Evolutionary conservation across 2,329 filamentous ascomycete species (phyloP).

Genomic region (Metarhizium robertsii): DNA sequence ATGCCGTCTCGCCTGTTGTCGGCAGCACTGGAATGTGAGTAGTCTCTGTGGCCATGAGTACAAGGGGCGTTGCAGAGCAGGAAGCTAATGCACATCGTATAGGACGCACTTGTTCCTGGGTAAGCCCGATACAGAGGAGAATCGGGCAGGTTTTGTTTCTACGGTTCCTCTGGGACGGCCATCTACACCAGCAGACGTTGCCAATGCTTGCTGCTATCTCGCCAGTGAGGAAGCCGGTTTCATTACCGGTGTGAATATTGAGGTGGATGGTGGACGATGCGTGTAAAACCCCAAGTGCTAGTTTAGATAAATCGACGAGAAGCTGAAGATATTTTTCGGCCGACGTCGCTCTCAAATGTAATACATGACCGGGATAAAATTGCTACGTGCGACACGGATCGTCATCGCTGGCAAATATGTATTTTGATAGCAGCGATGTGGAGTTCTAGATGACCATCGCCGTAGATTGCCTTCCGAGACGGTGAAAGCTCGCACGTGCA

Average conservation of each 20-base stretch:
- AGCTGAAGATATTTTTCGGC: too few relatives aligned
- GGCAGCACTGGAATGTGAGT: conserved; percentile 52
- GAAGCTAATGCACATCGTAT: background rate
- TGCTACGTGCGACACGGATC: too few relatives aligned
- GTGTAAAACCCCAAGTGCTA: conserved; percentile 8
- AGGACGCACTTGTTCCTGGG: conserved; percentile 44
- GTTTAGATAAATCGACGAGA: too few relatives aligned
- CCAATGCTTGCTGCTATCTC: conserved; percentile 60
- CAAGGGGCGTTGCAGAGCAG: background rate
- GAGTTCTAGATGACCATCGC: too few relatives aligned
- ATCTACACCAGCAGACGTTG: conserved; percentile 55
- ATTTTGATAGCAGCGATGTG: too few relatives aligned
- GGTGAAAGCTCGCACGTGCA: too few relatives aligned
- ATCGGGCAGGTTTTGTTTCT: conserved; percentile 43
- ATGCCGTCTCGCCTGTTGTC: conserved; percentile 60
- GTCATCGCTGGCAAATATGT: too few relatives aligned
- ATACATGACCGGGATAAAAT: too few relatives aligned
- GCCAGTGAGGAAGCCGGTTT: conserved; percentile 63
- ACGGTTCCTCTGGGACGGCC: conserved; percentile 45
- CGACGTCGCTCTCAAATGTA: too few relatives aligned
- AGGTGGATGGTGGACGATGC: conserved; percentile 14
- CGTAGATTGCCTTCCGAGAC: too few relatives aligned
- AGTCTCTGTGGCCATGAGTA: background rate
- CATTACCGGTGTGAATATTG: conserved; percentile 6
- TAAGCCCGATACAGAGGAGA: conserved; percentile 53